Base-by-base conservation (phyloP, 208 protist species). In the Leishmania arabica region DNA sequence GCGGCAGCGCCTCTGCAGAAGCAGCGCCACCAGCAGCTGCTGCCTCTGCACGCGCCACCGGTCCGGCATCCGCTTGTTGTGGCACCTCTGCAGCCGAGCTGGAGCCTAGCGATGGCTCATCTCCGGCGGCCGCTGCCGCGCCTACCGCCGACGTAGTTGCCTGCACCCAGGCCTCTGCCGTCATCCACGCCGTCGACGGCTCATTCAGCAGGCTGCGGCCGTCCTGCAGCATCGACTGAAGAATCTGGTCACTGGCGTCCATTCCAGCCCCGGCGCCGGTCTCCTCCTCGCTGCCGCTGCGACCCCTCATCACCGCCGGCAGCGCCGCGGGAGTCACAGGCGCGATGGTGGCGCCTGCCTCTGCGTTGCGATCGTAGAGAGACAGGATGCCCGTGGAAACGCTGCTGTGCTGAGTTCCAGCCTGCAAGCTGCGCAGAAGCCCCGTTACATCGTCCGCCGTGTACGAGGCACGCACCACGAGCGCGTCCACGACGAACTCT, bases 191-290 rank as follows among this genome's bases (percentile, higher is more conserved):
- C 42, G 78, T 82, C 3, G 82, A n/a, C 45, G 82, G 82, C 58
- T 82, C 82, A 3, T 13, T 13, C 45, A 86, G 53, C 47, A 79
- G 54, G 77, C 34, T 72, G 66, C 78, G 82, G 54, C 31, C 74
- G 65, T 86, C 82, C 75, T 86, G 82, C 45, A 86, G 58, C 68
- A 86, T 77, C n/a, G 78, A 78, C 58, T 82, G 82, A 75, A 86
- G 75, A 17, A 86, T 58, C n/a, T 72, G 78, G 49, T 86, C 78
- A 34, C 54, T 77, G 11, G 78, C 62, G 19, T 79, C 49, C 34
- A 74, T 74, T 15, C 68, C 56, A 19, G 34, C 37, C 31, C 8
- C 60, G 31, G n/a, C 64, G 75, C 24, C 17, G 58, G 37, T 47
- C 31, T 45, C 72, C 49, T 62, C 75, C 37, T 66, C 75, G 58